Base-by-base conservation (phyloP, 2,329 filamentous ascomycete species). In the Chaetomium sp. region DNA sequence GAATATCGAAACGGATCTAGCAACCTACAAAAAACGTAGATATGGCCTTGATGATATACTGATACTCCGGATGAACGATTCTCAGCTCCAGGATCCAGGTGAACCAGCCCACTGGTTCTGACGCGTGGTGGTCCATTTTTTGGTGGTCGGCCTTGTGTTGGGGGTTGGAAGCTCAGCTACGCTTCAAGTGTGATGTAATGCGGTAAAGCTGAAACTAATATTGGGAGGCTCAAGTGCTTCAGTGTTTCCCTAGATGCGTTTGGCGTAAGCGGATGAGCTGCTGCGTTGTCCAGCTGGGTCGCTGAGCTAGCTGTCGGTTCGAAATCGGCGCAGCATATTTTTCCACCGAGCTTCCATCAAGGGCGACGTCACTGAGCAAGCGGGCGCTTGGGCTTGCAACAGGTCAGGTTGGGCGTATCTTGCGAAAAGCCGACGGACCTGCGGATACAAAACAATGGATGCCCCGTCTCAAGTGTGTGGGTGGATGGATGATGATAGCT, bases 21-120 rank as follows among this genome's bases (percentile, higher is more conserved):
- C 1, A 14, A 59, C 66, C 35, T 49, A 68, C 66, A 49, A 67
- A 68, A 57, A 67, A 62, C 51, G 58, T 61, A 3, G 65, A 66
- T 34, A 67, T 62, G 11, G 62, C 49, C 35, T 60, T 62, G 34
- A 66, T 37, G 40, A 65, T 54, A 36, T 53, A 59, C n/a, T 60
- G 59, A 42, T 57, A 57, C 33, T 62, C 58, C 42, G 46, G 40
- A 5, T 61, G 62, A 3, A 66, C 41, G 51, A 64, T 46, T 41
- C 53, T 59, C 38, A 61, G 53, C 10, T 61, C 57, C 5, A 46
- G 48, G 44, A 67, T 50, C 58, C 60, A 65, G 36, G 50, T 53
- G 34, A 61, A 59, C 59, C 59, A 61, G 52, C 47, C 53, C 36
- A 55, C 43, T 38, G 57, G 5, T 14, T 55, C 53, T 37, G 56